These are phyloP conservation scores for Sporopachydermia cereana DNA, from an alignment of 1,139 yeast genomes.

Conservation along the genomic window DNA sequence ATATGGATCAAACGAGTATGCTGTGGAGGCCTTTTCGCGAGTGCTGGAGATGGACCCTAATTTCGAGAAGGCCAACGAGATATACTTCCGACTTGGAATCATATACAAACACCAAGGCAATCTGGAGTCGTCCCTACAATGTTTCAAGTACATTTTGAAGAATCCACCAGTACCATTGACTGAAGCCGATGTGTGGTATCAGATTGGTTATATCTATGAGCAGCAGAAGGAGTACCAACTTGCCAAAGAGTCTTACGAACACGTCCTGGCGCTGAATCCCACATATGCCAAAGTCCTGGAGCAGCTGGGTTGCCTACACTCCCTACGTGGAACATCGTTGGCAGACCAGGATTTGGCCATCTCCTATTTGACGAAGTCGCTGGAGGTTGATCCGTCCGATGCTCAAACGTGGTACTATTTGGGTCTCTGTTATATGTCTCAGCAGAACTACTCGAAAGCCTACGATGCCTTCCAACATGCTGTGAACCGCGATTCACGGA, in stretches of 20 bases:
- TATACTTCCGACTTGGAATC: conserved; percentile 92
- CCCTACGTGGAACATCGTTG: conserved; percentile 62
- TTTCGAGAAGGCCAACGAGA: conserved; percentile 92
- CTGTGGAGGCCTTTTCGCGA: conserved; percentile 95
- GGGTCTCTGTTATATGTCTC: conserved; percentile 94
- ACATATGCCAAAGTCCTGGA: conserved; percentile 93
- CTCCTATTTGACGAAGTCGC: conserved; percentile 68
- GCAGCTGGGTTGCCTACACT: conserved; percentile 90
- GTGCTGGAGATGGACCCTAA: conserved; percentile 92
- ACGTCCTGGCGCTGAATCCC: conserved; percentile 81
- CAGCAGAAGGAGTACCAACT: conserved; percentile 86
- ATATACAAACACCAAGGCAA: conserved; percentile 92
- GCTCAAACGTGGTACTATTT: conserved; percentile 96
- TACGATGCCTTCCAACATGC: conserved; percentile 99
- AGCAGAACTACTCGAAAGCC: conserved; percentile 90
- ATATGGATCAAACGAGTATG: conserved; percentile 90
- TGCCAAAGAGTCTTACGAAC: conserved; percentile 91
- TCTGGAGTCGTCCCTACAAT: conserved; percentile 76
- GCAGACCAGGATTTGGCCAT: conserved; percentile 80
- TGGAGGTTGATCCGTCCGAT: conserved; percentile 82
- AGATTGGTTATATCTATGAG: conserved; percentile 90
- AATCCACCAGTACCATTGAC: conserved; percentile 94
- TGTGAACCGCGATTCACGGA: conserved; percentile 88
- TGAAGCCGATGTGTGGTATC: conserved; percentile 97
- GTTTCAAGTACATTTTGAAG: conserved; percentile 81